Conservation (phyloP, 805 yeast species). For the Priceomyces fermenticarens region DNA sequence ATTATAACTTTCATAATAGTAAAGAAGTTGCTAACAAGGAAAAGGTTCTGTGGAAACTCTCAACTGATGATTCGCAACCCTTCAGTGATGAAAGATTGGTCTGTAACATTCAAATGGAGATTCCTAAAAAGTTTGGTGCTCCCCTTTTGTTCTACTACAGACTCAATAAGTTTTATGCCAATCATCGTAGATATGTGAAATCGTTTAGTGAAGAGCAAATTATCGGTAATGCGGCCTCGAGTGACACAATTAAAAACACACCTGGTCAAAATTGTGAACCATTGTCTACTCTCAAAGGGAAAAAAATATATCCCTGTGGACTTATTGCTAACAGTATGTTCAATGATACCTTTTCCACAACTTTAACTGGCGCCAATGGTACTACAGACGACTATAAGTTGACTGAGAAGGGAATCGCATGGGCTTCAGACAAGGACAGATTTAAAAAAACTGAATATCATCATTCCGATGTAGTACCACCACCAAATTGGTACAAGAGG, state of each 20-base stretch:
- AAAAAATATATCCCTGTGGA: conserved; percentile 75
- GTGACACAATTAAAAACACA: conserved; percentile 31
- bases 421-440: conserved; percentile 36
- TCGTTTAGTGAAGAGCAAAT: conserved; percentile 44
- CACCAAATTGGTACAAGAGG: conserved; percentile 44
- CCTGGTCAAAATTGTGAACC: conserved; percentile 47
- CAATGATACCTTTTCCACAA: conserved; percentile 59
- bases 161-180: conserved; percentile 39
- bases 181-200: conserved; percentile 43
- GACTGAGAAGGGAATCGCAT: conserved; percentile 40
- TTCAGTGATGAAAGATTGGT: conserved; percentile 51
- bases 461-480: conserved; percentile 38
- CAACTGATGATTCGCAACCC: conserved; percentile 39
- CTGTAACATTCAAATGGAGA: conserved; percentile 38
- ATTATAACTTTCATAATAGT: conserved; percentile 30
- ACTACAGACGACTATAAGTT: conserved; percentile 26
- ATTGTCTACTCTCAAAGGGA: conserved; percentile 39
- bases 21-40: conserved; percentile 13
- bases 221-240: conserved; percentile 37
- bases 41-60: conserved; percentile 35
- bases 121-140: conserved; percentile 29
- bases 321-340: conserved; percentile 77
- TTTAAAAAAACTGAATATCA: conserved; percentile 41
- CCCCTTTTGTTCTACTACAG: conserved; percentile 44
- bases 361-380: conserved; percentile 38